These are phyloP conservation scores for Pachysandra terminalis DNA, from an alignment of 164 flowering plant genomes.

Conservation along the genomic window DNA sequence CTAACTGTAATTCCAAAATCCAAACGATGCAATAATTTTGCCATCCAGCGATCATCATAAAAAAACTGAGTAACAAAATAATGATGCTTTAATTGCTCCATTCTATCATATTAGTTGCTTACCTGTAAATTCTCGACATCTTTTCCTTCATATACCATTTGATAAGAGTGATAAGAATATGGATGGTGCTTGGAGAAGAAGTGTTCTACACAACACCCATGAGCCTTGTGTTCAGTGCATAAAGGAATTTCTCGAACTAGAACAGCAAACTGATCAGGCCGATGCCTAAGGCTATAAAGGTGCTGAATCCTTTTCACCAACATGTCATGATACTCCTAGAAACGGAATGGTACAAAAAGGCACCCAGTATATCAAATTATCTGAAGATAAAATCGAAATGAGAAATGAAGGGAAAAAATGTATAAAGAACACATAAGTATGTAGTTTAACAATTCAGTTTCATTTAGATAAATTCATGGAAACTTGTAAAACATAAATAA, in stretches of 20 bases:
- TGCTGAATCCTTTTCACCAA: slow-evolving; percentile 51
- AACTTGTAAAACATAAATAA: no score
- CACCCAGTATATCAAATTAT: slow-evolving; percentile 4
- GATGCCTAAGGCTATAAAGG: slow-evolving; percentile 45
- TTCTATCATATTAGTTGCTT: slow-evolving; percentile 11
- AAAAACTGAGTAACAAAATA: background rate
- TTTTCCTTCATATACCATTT: slow-evolving; percentile 60
- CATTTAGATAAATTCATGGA: no score
- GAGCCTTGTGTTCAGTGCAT: slow-evolving; percentile 64
- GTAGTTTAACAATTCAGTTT: no score
- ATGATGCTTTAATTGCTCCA: background rate
- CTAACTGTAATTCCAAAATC: no score
- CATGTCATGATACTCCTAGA: slow-evolving; percentile 65
- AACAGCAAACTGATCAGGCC: slow-evolving; percentile 73
- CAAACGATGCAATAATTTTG: no score
- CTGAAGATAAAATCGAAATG: slow-evolving; percentile 2
- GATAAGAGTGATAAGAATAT: slow-evolving; percentile 52
- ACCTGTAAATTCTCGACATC: slow-evolving; percentile 54
- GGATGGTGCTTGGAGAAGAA: slow-evolving; percentile 80
- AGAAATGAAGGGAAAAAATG: background rate
- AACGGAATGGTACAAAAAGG: slow-evolving; percentile 13
- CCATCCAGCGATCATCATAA: background rate
- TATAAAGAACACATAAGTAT: background rate
- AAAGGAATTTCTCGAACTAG: slow-evolving; percentile 73
- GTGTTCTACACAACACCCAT: slow-evolving; percentile 59